phyloP scores from a whole-genome alignment of 176 grass and related monocot species.

The Oryza officinalis region DNA sequence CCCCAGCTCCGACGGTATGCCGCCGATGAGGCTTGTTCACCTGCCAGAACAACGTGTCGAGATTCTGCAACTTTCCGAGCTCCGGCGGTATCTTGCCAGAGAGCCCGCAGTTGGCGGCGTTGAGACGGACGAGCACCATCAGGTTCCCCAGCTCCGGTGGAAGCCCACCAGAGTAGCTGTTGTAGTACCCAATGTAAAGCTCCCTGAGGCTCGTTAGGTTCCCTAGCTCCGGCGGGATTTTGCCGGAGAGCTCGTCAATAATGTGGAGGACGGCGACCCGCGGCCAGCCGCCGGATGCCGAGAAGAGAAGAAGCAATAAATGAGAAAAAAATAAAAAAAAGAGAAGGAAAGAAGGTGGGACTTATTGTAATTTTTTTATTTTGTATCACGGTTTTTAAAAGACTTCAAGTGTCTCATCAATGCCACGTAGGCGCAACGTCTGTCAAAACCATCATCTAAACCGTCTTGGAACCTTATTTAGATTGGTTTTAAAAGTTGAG shows the following conservation, averaged over 20 bases:
- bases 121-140: constrained; percentile 51
- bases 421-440: too few relatives aligned
- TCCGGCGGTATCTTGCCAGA: constrained; percentile 68
- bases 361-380: too few relatives aligned
- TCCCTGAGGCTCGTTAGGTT: constrained; percentile 66
- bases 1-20: constrained; percentile 62
- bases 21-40: constrained; percentile 66
- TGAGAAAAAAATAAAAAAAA: too few relatives aligned
- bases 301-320: too few relatives aligned
- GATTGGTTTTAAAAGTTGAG: too few relatives aligned
- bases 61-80: constrained; percentile 62
- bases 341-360: too few relatives aligned
- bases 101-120: constrained; percentile 63
- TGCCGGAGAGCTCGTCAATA: constrained; percentile 52
- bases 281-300: too few relatives aligned
- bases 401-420: too few relatives aligned
- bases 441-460: too few relatives aligned
- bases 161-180: constrained; percentile 57
- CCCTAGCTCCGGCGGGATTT: constrained; percentile 63
- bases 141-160: constrained; percentile 73
- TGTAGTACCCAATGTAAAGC: constrained; percentile 79
- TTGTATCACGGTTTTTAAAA: too few relatives aligned
- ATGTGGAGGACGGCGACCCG: too few relatives aligned
- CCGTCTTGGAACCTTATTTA: too few relatives aligned
- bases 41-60: constrained; percentile 61